Conservation (phyloP, 148 eudicot species). For the Mesembryanthemum crystallinum region DNA sequence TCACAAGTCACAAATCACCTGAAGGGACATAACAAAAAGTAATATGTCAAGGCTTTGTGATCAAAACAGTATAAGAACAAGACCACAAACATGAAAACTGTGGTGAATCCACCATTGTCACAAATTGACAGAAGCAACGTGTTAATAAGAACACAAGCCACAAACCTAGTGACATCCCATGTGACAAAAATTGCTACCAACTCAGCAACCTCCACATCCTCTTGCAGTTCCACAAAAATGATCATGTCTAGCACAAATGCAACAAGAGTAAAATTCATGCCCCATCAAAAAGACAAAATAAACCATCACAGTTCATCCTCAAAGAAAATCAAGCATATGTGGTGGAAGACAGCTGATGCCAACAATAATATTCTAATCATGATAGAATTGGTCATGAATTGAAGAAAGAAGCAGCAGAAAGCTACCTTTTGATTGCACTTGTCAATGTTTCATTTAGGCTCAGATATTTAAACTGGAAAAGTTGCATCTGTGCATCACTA, state of each 20-base stretch:
- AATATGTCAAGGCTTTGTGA: not conserved
- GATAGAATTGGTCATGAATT: not conserved
- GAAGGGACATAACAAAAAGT: not conserved
- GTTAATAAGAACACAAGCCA: not conserved
- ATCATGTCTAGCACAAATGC: not conserved
- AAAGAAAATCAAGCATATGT: not conserved
- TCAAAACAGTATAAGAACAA: not conserved
- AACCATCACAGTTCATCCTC: constrained; percentile 1
- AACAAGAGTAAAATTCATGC: not conserved
- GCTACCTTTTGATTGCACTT: constrained; percentile 9
- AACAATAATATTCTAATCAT: not conserved
- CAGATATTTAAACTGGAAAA: not conserved
- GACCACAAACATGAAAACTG: not conserved
- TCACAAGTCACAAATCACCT: constrained; percentile 4
- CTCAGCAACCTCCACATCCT: not conserved
- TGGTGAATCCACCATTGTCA: not conserved
- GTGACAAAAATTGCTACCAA: not conserved
- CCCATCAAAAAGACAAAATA: not conserved
- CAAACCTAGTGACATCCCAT: not conserved
- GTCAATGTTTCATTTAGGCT: not conserved
- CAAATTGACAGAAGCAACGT: not conserved
- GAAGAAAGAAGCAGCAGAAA: not conserved
- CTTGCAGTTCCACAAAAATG: not conserved
- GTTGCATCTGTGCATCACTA: not conserved
- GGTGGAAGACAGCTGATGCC: not conserved